Percentiles rank a stretch among this genome's conserved stretches.
These are phyloP conservation scores for Aspergillus piperis DNA, from an alignment of 2,329 filamentous ascomycete species.

Conservation along the genomic window DNA sequence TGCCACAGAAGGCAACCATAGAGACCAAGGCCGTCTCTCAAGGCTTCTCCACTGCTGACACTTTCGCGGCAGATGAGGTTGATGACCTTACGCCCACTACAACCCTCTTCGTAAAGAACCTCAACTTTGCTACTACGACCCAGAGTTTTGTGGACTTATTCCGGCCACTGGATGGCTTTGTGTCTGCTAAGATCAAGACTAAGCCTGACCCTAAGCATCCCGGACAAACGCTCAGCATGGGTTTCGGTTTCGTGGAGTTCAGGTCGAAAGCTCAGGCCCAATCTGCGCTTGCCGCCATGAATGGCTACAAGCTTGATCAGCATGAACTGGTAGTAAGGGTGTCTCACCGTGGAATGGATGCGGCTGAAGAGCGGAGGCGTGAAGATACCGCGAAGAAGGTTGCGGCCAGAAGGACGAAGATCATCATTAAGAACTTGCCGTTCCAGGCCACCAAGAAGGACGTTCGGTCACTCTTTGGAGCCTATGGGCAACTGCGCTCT, in stretches of 20 bases:
- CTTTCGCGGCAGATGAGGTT: slow-evolving; percentile 44
- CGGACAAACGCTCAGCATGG: slow-evolving; percentile 89
- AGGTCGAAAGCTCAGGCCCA: slow-evolving; percentile 73
- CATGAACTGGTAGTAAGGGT: slow-evolving; percentile 83
- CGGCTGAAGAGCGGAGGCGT: slow-evolving; percentile 79
- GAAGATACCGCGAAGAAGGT: slow-evolving; percentile 82
- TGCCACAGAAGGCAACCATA: slow-evolving; percentile 31
- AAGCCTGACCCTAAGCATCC: slow-evolving; percentile 90
- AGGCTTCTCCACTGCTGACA: slow-evolving; percentile 46
- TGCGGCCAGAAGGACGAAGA: slow-evolving; percentile 77
- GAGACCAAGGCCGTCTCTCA: slow-evolving; percentile 39
- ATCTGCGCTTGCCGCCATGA: slow-evolving; percentile 79
- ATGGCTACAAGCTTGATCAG: slow-evolving; percentile 81
- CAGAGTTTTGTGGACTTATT: slow-evolving; percentile 75
- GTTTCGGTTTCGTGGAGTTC: slow-evolving; percentile 94
- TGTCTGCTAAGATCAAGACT: slow-evolving; percentile 87
- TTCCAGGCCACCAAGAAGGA: slow-evolving; percentile 96
- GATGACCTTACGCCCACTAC: slow-evolving; percentile 59
- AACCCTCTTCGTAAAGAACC: slow-evolving; percentile 91
- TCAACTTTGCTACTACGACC: slow-evolving; percentile 87
- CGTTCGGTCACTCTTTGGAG: slow-evolving; percentile 77
- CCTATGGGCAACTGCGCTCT: slow-evolving; percentile 88
- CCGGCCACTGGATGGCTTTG: slow-evolving; percentile 78
- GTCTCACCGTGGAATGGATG: slow-evolving; percentile 84
- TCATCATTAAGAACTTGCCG: slow-evolving; percentile 96